Conservation (phyloP, 2,329 filamentous ascomycete genomes). For the Pseudocercospora fuligena region DNA sequence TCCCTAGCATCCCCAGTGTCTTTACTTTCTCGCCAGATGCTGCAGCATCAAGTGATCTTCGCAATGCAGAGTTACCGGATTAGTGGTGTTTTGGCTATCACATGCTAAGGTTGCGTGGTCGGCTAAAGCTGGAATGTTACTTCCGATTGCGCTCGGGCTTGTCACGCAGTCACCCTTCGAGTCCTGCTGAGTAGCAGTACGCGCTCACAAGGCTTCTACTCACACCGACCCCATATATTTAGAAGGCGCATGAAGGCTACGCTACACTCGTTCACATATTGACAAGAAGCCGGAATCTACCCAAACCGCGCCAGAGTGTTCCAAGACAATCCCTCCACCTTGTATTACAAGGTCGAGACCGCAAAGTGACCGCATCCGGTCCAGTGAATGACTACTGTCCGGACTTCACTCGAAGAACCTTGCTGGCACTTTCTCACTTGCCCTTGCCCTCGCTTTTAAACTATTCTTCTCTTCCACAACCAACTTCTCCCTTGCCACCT, state of each 20-base stretch:
- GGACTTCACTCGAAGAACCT: slow-evolving; percentile 9
- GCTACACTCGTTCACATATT: not conserved
- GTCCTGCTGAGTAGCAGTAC: not conserved
- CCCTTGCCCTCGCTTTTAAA: slow-evolving; percentile 8
- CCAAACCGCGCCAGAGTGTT: not conserved
- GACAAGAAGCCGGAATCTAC: not conserved
- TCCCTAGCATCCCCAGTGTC: not conserved
- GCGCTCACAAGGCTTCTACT: not conserved
- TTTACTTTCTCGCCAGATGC: not conserved
- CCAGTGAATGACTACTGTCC: not conserved
- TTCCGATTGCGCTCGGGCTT: too few species aligned
- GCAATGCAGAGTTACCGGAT: not conserved
- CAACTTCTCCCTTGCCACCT: not conserved
- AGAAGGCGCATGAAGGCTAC: not conserved
- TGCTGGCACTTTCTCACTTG: slow-evolving; percentile 1
- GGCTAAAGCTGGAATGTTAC: not conserved
- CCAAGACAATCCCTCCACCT: not conserved
- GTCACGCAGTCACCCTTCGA: not conserved
- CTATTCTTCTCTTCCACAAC: slow-evolving; percentile 8
- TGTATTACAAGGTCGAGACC: not conserved
- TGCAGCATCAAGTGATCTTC: not conserved
- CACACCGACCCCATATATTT: not conserved
- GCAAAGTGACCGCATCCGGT: not conserved
- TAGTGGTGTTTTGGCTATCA: not conserved
- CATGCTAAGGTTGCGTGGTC: not conserved